phyloP scores from a whole-genome alignment of 768 basidiomycete species.

The Tulasnella sp. region DNA sequence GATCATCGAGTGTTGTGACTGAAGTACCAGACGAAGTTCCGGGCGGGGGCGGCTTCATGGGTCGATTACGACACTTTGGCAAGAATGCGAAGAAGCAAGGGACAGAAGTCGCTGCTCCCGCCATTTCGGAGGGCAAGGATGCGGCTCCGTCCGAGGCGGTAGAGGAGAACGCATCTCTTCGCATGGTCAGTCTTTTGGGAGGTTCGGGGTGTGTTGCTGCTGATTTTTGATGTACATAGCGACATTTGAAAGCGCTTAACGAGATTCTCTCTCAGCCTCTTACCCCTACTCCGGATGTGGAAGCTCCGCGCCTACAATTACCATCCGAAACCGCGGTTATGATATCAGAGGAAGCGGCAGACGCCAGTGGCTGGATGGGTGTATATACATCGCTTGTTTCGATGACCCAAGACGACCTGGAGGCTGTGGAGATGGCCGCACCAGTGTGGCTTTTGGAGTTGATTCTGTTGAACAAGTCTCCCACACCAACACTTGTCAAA shows the following conservation, averaged over 20 bases:
- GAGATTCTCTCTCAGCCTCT: slow-evolving; percentile 29
- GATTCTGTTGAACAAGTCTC: slow-evolving; percentile 37
- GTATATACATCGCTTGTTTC: slow-evolving; percentile 54
- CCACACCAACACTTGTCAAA: slow-evolving; percentile 46
- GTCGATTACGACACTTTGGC: slow-evolving; percentile 64
- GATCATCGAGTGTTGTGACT: neutral
- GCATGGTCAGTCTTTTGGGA: no score
- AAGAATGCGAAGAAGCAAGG: slow-evolving; percentile 38
- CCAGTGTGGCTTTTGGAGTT: slow-evolving; percentile 88
- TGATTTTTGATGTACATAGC: slow-evolving; percentile 30
- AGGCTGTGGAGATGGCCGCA: slow-evolving; percentile 58
- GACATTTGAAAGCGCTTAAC: slow-evolving; percentile 5
- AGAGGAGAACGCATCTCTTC: neutral
- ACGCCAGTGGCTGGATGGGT: slow-evolving; percentile 51
- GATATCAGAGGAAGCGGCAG: slow-evolving; percentile 62
- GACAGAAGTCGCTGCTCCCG: slow-evolving; percentile 24
- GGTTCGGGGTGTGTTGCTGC: neutral
- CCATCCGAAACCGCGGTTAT: slow-evolving; percentile 52
- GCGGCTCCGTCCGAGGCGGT: slow-evolving; percentile 10
- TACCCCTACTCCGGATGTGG: slow-evolving; percentile 53
- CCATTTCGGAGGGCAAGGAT: slow-evolving; percentile 26
- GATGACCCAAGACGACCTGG: slow-evolving; percentile 43
- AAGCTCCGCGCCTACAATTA: slow-evolving; percentile 56
- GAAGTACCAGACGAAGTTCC: neutral
- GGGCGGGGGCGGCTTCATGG: slow-evolving; percentile 51